Conservation (phyloP, 495 filamentous ascomycete genomes). For the Penicillium nucicola region DNA sequence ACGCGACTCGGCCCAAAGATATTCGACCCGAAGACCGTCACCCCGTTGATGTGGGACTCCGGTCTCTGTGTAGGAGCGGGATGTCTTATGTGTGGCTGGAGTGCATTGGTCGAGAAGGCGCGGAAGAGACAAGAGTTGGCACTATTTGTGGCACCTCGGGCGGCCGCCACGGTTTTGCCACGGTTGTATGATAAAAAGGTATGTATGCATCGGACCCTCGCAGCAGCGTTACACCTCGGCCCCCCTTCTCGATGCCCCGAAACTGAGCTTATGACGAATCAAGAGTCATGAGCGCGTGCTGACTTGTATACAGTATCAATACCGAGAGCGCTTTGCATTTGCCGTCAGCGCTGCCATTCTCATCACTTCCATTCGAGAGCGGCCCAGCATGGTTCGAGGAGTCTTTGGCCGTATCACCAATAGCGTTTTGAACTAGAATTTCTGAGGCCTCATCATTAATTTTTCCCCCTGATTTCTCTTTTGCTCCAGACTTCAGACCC, state of each 20-base stretch:
- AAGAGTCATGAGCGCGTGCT: conserved; percentile 14
- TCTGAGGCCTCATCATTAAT: neutral
- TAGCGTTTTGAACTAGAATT: conserved; percentile 45
- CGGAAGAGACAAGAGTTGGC: conserved; percentile 72
- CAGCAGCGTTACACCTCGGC: conserved; percentile 24
- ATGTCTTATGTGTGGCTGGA: conserved; percentile 82
- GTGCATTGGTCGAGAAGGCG: conserved; percentile 70
- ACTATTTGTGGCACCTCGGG: conserved; percentile 82
- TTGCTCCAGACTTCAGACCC: neutral
- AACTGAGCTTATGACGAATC: conserved; percentile 3
- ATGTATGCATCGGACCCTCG: conserved; percentile 23
- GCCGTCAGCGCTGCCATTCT: conserved; percentile 72
- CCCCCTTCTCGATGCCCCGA: neutral
- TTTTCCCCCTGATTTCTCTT: conserved; percentile 18
- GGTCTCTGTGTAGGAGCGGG: conserved; percentile 74
- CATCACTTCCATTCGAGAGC: conserved; percentile 67
- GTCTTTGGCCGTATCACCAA: conserved; percentile 66
- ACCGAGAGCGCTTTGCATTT: conserved; percentile 74
- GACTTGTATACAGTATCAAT: conserved; percentile 56
- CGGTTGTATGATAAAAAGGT: conserved; percentile 66
- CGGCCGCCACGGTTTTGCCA: conserved; percentile 73
- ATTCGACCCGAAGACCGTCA: conserved; percentile 51
- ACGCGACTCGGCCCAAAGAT: conserved; percentile 75
- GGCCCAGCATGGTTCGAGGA: conserved; percentile 64
- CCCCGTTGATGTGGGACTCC: conserved; percentile 58